A percentile compares a stretch with the other conserved stretches of the same genome.
Evolutionary conservation across 2,329 filamentous ascomycete species (phyloP).

Genomic region (Penicillium sp.): DNA sequence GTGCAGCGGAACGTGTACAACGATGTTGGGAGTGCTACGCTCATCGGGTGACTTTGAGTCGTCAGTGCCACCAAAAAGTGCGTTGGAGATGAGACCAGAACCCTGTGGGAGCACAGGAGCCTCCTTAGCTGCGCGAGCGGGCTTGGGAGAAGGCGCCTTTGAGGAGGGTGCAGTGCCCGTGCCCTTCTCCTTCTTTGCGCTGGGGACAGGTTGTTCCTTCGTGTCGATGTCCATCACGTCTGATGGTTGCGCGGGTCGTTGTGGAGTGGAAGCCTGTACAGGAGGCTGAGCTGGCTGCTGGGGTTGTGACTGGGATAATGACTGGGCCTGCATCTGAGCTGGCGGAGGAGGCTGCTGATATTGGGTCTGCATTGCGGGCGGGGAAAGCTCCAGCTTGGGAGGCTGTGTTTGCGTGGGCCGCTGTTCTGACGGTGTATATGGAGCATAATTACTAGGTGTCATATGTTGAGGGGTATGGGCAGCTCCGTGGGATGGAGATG

Average conservation of each 20-base stretch:
- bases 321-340: not conserved
- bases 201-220: constrained; percentile 28
- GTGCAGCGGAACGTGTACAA: constrained; percentile 76
- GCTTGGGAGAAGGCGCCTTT: constrained; percentile 56
- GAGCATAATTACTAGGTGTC: constrained; percentile 16
- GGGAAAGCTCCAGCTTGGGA: constrained; percentile 19
- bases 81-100: constrained; percentile 62
- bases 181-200: constrained; percentile 44
- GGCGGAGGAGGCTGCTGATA: constrained; percentile 16
- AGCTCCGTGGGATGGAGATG: constrained; percentile 24
- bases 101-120: constrained; percentile 57
- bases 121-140: constrained; percentile 53
- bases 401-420: constrained; percentile 25
- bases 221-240: constrained; percentile 36
- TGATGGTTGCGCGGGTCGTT: constrained; percentile 10
- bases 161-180: constrained; percentile 50
- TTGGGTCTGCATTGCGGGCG: constrained; percentile 16
- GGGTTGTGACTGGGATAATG: constrained; percentile 15
- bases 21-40: constrained; percentile 67
- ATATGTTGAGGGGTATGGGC: constrained; percentile 17
- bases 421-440: constrained; percentile 24
- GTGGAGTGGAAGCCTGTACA: constrained; percentile 16
- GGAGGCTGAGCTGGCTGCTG: constrained; percentile 7
- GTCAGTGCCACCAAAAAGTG: constrained; percentile 55
- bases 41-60: constrained; percentile 43